Evolutionary conservation across 75 land plant species (phyloP), one percentile per base, ranked within the genome.

Genomic region (Gnetum montanum): DNA sequence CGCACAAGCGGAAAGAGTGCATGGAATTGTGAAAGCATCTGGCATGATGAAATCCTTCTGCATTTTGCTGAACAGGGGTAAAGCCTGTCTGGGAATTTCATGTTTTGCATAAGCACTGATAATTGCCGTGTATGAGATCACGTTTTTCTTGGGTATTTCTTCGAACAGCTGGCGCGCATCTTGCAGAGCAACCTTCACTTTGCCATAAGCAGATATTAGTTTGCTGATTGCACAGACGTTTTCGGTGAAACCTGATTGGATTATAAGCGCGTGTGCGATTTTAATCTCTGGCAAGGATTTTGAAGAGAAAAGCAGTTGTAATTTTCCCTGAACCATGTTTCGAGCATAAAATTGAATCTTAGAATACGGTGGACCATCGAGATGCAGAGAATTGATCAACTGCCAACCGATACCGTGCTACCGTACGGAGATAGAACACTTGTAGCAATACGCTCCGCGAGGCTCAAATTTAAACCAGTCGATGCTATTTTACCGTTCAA

Each of bases 111-210:
- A 63, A 24, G 56, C 65, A 22, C 34, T 45, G 30, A 63, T 54
- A 24, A 54, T 49, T 19, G 20, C 65, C 25, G 61, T 35, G 61
- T 61, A 63, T 12, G 60, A 7, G 31, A 63, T 31, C 31, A 34
- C 59, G 27, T 63, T 26, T 57, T 55, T 59, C 27, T 43, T 27
- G n/a, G 60, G 37, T 27, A 63, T 31, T 29, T 8, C 44, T 1
- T 57, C 43, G 18, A 54, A 56, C 19, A 38, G 20, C 6, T 54
- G 25, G 27, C 57, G 58, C 8, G 65, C 60, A 34, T 34, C 57
- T 22, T 8, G n/a, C 36, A 54, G 20, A 20, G 26, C 41, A 12
- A 8, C 3, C 4, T 43, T 46, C 13, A 44, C 35, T 23, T 54
- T 34, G 19, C 26, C 65, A 10, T 53, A 54, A 60, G 55, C 37